Evolutionary conservation across 1,284 basidiomycete genomes (phyloP), one percentile per base, ranked within the genome.

Genomic region (Vanrija pseudolonga): DNA sequence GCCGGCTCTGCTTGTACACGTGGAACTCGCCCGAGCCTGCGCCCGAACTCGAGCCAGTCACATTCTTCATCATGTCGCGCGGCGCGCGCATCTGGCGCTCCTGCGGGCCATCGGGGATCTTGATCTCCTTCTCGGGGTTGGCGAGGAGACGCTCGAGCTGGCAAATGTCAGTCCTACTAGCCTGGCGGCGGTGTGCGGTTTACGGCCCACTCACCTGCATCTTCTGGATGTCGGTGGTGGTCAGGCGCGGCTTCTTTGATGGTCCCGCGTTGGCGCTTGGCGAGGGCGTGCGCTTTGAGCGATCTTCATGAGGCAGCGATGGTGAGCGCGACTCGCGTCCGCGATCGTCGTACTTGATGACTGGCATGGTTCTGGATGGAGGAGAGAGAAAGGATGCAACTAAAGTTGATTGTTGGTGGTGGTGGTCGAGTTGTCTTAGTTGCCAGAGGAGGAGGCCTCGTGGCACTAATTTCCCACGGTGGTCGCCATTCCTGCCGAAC

Each of bases 61-160:
- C 92, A 64, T 95, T 98, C 82, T 96, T 97, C 88, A 98, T 95
- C 88, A 95, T 95, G 75, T 97, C 94, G 24, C 90, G 80, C 37
- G 95, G 80, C 0, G 80, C 81, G 77, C 90, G 90, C 62, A 92
- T 44, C 17, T 24, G 86, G 6, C 57, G 56, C 44, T 61, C 71
- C 86, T 87, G 24, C 4, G 23, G 15, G 26, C 86, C 80, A 17
- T 82, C 68, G 1, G 92, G 90, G 8, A 96, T 78, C 67, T 84
- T 82, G 1, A 85, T 88, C 3, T 85, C 84, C 71, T 91, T 92
- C 6, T 82, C 73, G 0, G 93, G 92, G 65, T 96, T 89, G 67
- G 88, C 89, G 60, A 96, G 83, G 40, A 97, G 83, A 61, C 83
- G 87, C 24, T 90, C 88, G 24, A 97, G 83, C 70, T 93, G 87